phyloP scores from a whole-genome alignment of 768 basidiomycete species.

The Tulasnella sp. region DNA sequence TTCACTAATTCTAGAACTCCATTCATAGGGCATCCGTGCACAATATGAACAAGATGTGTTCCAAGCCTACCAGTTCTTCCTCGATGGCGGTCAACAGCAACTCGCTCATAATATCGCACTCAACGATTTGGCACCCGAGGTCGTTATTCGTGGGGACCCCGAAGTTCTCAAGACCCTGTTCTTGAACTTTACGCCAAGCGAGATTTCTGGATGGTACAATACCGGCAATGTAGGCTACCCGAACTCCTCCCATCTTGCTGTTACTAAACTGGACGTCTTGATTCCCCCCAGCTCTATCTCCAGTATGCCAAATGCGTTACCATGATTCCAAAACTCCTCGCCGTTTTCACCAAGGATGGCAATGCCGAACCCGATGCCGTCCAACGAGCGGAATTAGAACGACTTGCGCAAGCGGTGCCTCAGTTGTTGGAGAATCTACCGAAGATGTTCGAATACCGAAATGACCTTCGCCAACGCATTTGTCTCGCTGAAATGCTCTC shows the following conservation, averaged over 20 bases:
- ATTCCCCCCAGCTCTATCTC: conserved; percentile 12
- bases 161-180: conserved; percentile 62
- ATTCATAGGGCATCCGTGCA: conserved; percentile 49
- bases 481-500: conserved; percentile 64
- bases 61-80: conserved; percentile 65
- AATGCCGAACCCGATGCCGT: conserved; percentile 34
- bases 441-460: conserved; percentile 47
- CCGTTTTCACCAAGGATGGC: conserved; percentile 25
- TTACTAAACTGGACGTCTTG: too few relatives aligned
- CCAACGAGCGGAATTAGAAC: conserved; percentile 45
- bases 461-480: conserved; percentile 53
- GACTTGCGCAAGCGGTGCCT: conserved; percentile 46
- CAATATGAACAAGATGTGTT: conserved; percentile 50
- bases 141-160: conserved; percentile 55
- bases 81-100: conserved; percentile 55
- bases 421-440: conserved; percentile 57
- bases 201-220: conserved; percentile 65
- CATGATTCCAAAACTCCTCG: conserved; percentile 15
- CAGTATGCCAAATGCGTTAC: conserved; percentile 12
- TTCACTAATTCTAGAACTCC: background rate
- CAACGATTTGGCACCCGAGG: conserved; percentile 78
- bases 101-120: conserved; percentile 79
- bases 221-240: conserved; percentile 56
- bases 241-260: background rate
- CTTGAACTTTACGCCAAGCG: conserved; percentile 43